Evolutionary conservation across 768 basidiomycete genomes (phyloP), one percentile per base, ranked within the genome.

Genomic region (Phylloporus arenicola): DNA sequence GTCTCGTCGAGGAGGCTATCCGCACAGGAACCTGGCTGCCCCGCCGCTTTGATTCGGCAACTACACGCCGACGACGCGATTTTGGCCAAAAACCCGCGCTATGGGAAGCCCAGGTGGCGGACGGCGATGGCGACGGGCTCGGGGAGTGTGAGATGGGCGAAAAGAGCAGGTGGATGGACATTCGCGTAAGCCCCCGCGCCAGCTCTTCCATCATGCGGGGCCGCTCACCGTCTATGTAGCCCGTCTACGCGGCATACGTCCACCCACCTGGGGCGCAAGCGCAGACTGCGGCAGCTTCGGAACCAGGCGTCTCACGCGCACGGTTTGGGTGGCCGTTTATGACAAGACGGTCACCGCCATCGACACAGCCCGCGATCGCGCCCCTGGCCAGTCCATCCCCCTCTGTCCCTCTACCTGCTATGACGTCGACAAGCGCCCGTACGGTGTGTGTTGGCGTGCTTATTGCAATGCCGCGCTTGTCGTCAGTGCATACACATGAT

Each of bases 21-120:
- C 71, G 76, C 20, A 79, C 81, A 51, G 83, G 83, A 9, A 81
- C 82, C 7, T 84, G 80, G 76, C 53, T 78, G 10, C 75, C 78
- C 12, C 24, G 51, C n/a, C 55, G 43, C 29, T 49, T 53, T 16
- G 55, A 57, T 19, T 45, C 61, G 1, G 11, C 47, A 12, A 5
- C 45, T 6, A 61, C 57, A 3, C 45, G 67, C 7, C 43, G 63
- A 40, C 47, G 63, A 43, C 54, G 67, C 19, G 64, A 62, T 6
- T 24, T 70, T 19, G 65, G 68, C 6, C 56, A 69, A 49, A 68
- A 67, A 27, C 68, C 68, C 1, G 54, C 43, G 4, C 41, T 69
- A 7, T 71, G 61, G 64, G 69, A 69, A 24, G 49, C 61, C 19
- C 58, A 59, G 58, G 14, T 69, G 3, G 53, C 56, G 13, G 31